Base-by-base conservation (phyloP, 352 stramenopile species). In the Bremia lactucae region DNA sequence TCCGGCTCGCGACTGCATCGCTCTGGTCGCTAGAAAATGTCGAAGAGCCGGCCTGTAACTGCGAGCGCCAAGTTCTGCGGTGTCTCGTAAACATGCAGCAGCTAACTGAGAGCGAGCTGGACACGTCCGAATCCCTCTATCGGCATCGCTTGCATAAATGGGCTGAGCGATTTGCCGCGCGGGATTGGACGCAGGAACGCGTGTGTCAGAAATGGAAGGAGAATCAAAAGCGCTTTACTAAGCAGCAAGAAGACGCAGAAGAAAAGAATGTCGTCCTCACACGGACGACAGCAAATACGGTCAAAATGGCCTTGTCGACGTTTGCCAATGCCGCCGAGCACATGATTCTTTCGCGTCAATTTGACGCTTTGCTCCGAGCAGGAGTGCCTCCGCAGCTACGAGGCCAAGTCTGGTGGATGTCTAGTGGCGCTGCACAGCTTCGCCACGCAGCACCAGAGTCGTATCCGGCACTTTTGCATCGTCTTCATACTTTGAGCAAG, bases 331-430 rank as follows among this genome's bases (percentile, higher is more conserved):
- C 71, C 2, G 74, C 74, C 4, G 71, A 84, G 44, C 33, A 48
- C 22, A 47, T 79, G 48, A 28, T 82, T 6, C 62, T 72, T 11
- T 65, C 69, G 20, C 65, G 62, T 28, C 76, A 88, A 41, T 82
- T 88, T 35, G 73, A 88, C 46, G 51, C 44, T 11, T 46, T 92
- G 22, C 15, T 92, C 26, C 72, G 60, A 26, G 47, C 67, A 0
- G 82, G 82, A 11, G 56, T 94, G 34, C 73, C 80, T 5, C 68
- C 76, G 2, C 61, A 73, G 2, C 42, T 80, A 13, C 72, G 82
- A 9, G 80, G 80, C 6, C 59, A 75, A 14, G 71, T 94, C 40
- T 94, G 82, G 82, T 90, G 72, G 65, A 64, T 83, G 49, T 89
- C 75, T 54, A 84, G 71, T 38, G 78, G 76, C 4, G 79, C 75